Conservation (phyloP, 2,329 filamentous ascomycete species). For the Aspergillus thermomutatus region DNA sequence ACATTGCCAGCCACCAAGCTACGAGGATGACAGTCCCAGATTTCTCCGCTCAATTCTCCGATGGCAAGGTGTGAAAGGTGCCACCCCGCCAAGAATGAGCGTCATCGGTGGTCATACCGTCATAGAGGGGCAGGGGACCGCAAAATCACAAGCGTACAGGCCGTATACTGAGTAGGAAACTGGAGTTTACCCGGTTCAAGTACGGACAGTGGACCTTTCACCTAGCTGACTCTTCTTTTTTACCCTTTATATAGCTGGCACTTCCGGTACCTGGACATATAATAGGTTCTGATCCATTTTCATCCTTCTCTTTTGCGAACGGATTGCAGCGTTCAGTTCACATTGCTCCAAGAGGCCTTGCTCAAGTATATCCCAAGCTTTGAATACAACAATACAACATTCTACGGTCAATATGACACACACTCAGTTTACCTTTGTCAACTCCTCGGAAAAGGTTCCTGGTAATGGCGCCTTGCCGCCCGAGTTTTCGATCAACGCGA, state of each 20-base stretch:
- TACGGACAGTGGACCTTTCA: neutral
- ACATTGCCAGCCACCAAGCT: neutral
- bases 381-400: neutral
- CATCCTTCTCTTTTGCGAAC: neutral
- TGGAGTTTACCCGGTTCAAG: neutral
- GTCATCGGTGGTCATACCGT: neutral
- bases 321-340: neutral
- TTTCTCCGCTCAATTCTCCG: neutral
- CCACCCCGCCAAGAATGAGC: neutral
- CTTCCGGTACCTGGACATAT: neutral
- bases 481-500: conserved; percentile 54
- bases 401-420: conserved; percentile 24
- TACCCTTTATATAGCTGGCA: neutral
- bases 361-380: neutral
- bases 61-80: neutral
- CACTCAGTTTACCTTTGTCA: conserved; percentile 31
- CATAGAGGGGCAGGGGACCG: neutral
- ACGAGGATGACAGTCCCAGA: neutral
- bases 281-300: neutral
- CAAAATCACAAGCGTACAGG: neutral
- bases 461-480: conserved; percentile 25
- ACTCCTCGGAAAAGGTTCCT: conserved; percentile 30
- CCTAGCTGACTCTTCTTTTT: neutral
- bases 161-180: neutral
- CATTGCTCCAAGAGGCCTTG: neutral